phyloP scores from a whole-genome alignment of 352 stramenopile genomes.

The Pythium sukuiense region DNA sequence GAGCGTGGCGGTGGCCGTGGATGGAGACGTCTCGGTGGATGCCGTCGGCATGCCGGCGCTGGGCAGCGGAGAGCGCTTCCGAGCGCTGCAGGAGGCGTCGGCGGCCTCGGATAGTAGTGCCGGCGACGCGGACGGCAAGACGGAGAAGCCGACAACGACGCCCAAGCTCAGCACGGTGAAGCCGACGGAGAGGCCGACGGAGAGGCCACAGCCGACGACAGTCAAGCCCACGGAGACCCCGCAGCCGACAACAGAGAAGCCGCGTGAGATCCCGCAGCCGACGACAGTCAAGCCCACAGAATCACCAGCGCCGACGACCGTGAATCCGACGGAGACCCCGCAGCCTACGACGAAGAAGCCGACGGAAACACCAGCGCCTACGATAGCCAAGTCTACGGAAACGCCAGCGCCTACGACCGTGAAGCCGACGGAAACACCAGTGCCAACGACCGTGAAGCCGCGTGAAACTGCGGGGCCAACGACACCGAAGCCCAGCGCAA shows the following conservation, averaged over 20 bases:
- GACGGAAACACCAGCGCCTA: background rate
- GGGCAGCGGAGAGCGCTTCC: background rate
- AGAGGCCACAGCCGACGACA: background rate
- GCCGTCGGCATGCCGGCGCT: background rate
- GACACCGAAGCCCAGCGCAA: constrained; percentile 1
- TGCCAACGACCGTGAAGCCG: background rate
- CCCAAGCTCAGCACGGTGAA: background rate
- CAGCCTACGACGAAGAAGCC: background rate
- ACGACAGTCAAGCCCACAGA: constrained; percentile 9
- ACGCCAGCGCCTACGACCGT: background rate
- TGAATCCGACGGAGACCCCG: constrained; percentile 1
- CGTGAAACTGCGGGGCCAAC: background rate
- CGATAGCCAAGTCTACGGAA: background rate
- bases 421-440: background rate
- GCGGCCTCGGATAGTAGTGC: background rate
- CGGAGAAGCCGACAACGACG: background rate
- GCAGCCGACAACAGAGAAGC: background rate
- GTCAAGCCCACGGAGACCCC: background rate
- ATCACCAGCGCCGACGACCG: background rate
- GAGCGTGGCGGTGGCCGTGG: background rate
- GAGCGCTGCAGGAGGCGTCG: background rate
- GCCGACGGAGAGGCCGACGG: background rate
- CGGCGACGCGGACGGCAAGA: background rate
- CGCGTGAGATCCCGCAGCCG: background rate
- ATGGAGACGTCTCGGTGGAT: background rate